Base-by-base conservation (phyloP, 441 rosid species). In the Populus hybrid region DNA sequence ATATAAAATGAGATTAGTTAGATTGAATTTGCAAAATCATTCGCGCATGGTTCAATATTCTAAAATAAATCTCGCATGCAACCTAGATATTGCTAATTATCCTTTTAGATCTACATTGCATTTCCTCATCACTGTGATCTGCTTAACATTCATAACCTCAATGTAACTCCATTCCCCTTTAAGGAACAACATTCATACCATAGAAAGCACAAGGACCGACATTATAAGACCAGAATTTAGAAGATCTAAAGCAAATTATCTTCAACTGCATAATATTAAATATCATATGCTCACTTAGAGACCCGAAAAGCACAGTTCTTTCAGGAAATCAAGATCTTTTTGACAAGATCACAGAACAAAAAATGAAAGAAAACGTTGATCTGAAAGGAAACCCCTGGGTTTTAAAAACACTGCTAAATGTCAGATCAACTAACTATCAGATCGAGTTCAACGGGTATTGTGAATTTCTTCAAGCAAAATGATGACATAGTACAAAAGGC, bases 381-480 rank as follows among this genome's bases (percentile, higher is more conserved):
- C 26, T 53, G 36, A 42, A 23, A 21, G 12, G 12, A 10, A 40
- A n/a, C 28, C n/a, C 32, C 12, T 42, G 70, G 40, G 14, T n/a
- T 65, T 73, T 4, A 18, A 57, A 68, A 68, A 50, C 20, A 68
- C 14, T 69, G 28, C 1, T 16, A 23, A 9, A 5, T 18, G 38
- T 61, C 64, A 70, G 79, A 70, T 76, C 79, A 74, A 69, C 68
- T 12, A 59, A 16, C 36, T 10, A 69, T 57, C 10, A 24, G 24
- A 10, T 36, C 21, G 26, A 73, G 32, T 40, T 18, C 5, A 3
- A 66, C 20, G 26, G 6, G 42, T 24, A 0, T 40, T 28, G 4
- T 1, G 20, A 57, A 21, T 35, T 30, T 53, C 57, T 21, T 68
- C 72, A 35, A 57, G 57, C 53, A 69, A 21, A 18, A 76, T 69